Base-by-base conservation (phyloP, 345 rosid genomes). In the Dimocarpus longan region DNA sequence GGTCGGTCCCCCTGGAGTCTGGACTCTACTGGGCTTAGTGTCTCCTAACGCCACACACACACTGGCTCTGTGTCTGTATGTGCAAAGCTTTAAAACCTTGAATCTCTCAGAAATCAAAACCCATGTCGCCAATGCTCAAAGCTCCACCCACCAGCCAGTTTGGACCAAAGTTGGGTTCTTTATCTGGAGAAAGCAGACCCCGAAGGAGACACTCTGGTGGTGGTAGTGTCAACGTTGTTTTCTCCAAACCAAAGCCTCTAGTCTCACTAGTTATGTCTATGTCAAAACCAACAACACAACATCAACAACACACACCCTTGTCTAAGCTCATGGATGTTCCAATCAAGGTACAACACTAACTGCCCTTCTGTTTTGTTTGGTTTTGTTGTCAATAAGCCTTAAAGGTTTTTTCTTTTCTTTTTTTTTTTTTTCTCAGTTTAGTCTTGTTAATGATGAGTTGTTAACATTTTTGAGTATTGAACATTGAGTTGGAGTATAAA, bases 321-420 rank as follows among this genome's bases (percentile, higher is more conserved):
- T n/a, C n/a, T n/a, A n/a, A 84, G 28, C 82, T 81, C 56, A 68
- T 48, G n/a, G 85, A 80, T 76, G 75, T 86, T 62, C 80, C 90
- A 59, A 77, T 89, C 80, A 83, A 87, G 90, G 90, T 89, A 85
- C 32, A 4, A 1, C 7, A 2, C 46, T 32, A 50, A 28, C 5
- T 43, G 15, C 13, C 15, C 28, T 18, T n/a, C 21, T 26, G 40
- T 10, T 24, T n/a, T 68, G 43, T 0, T 7, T 68, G 72, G 18
- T 0, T 11, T 43, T 43, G 0, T 68, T 44, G 9, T 68, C 21
- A 37, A 16, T 66, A 39, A 43, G 42, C 52, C 52, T 46, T 10
- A 13, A 13, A 9, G 52, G 52, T 8, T 68, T 44, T 19, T 32
- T 5, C 9, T 44, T 44, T 9, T 44, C 9, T 4, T 44, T 9